Evolutionary conservation across 1,284 basidiomycete species (phyloP).

Genomic region (Meira nashicola): DNA sequence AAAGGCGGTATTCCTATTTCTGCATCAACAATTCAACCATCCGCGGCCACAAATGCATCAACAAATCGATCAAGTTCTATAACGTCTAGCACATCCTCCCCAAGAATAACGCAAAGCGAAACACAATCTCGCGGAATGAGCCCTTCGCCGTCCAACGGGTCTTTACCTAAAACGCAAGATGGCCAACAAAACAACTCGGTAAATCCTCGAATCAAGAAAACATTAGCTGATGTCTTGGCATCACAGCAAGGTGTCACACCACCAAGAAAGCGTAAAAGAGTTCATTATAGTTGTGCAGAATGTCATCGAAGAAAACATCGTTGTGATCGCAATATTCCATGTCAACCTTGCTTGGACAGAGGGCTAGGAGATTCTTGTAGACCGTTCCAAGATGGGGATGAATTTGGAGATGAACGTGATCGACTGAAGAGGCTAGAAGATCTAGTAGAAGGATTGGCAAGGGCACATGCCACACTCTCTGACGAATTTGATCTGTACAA

Average conservation of each 20-base stretch:
- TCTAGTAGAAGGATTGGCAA: slow-evolving; percentile 45
- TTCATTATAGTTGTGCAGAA: slow-evolving; percentile 49
- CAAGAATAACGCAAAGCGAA: too few relatives aligned
- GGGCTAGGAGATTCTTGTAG: slow-evolving; percentile 42
- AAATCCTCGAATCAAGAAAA: slow-evolving; percentile 8
- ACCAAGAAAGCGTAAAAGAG: slow-evolving; percentile 20
- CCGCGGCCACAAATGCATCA: too few relatives aligned
- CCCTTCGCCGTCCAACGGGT: too few relatives aligned
- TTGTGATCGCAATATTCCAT: slow-evolving; percentile 46
- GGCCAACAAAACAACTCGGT: too few relatives aligned
- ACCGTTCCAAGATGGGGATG: slow-evolving; percentile 44
- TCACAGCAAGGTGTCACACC: slow-evolving; percentile 7
- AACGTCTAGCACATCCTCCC: too few relatives aligned
- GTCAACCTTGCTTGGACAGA: slow-evolving; percentile 45
- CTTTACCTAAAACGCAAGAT: too few relatives aligned
- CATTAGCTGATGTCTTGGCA: slow-evolving; percentile 4
- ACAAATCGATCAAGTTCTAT: too few relatives aligned
- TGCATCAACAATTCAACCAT: too few relatives aligned
- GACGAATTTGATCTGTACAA: slow-evolving; percentile 28
- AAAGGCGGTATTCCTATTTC: too few relatives aligned
- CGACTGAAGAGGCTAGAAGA: slow-evolving; percentile 45
- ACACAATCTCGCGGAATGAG: too few relatives aligned
- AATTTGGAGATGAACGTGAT: slow-evolving; percentile 45
- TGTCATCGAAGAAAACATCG: slow-evolving; percentile 46
- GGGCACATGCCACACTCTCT: slow-evolving; percentile 38